Base-by-base conservation (phyloP, 108 stramenopile genomes). In the Conticribra guillardii region DNA sequence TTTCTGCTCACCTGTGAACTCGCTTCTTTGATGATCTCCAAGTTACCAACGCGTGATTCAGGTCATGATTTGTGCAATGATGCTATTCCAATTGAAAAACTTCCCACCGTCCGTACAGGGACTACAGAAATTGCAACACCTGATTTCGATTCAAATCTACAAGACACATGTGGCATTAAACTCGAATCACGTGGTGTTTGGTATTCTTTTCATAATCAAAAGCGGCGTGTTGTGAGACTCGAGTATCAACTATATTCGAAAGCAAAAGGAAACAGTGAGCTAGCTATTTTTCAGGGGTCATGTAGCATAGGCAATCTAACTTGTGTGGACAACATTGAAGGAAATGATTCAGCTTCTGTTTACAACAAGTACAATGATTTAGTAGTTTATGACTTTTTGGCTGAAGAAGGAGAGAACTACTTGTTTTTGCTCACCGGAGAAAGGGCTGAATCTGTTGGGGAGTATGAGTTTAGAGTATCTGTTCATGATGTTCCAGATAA, bases 351-450 rank as follows among this genome's bases (percentile, higher is more conserved):
- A 32, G 19, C 19, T 0, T 2, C 11, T 47, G 28, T 1, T 0
- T 48, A 29, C n/a, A n/a, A n/a, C n/a, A n/a, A 51, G 16, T 51
- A 55, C 27, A 56, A 56, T 29, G 54, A 54, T 11, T 0, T 67
- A 14, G 54, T 51, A n/a, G 22, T 54, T 56, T 18, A 67, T 17
- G 66, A 67, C n/a, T 55, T 67, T 34, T 33, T 67, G 19, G 3
- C 54, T 8, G 44, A 55, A 21, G 4, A 22, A 46, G 66, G 28
- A 27, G 54, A 55, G 16, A 45, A 37, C 0, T 67, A 67, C 52
- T 27, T 16, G 0, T 55, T 67, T 21, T 28, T 54, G 19, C 22
- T 67, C 27, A 41, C 66, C 2, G 66, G 66, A 4, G 66, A 4
- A 52, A 65, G 23, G 15, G 33, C 32, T 21, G 28, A 46, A 15